These are phyloP conservation scores for Cadophora malorum DNA, from an alignment of 2,329 filamentous ascomycete species.

Conservation along the genomic window DNA sequence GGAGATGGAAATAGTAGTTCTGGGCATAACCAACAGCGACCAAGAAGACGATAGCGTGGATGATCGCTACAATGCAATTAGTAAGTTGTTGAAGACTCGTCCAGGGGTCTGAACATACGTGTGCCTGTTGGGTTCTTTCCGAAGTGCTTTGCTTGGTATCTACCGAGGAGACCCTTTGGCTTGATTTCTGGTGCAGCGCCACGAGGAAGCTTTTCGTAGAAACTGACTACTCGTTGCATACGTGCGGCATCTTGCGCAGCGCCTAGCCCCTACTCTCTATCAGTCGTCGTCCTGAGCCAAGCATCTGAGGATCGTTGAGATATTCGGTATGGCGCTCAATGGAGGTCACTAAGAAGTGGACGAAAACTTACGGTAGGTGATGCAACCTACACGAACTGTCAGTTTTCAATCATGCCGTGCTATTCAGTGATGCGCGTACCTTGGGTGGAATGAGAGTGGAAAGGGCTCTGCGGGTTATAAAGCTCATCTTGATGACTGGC, in stretches of 20 bases:
- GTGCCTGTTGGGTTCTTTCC: conserved; percentile 88
- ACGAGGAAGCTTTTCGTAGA: conserved; percentile 98
- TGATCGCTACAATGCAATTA: conserved; percentile 68
- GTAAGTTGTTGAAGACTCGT: conserved; percentile 29
- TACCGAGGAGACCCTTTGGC: conserved; percentile 80
- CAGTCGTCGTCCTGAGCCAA: conserved; percentile 32
- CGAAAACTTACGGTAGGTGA: conserved; percentile 46
- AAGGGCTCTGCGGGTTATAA: conserved; percentile 86
- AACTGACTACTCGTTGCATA: conserved; percentile 97
- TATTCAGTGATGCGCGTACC: conserved; percentile 61
- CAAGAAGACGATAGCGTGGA: conserved; percentile 82
- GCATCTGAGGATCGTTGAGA: conserved; percentile 1
- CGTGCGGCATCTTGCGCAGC: conserved; percentile 93
- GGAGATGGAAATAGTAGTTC: conserved; percentile 99
- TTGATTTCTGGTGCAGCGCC: conserved; percentile 85
- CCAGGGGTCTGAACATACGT: conserved; percentile 69
- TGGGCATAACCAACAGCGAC: conserved; percentile 89
- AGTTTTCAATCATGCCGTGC: conserved; percentile 27
- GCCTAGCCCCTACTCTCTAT: conserved; percentile 80
- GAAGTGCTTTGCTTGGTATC: conserved; percentile 93
- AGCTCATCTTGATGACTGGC: conserved; percentile 78
- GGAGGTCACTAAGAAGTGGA: neutral
- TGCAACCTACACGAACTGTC: conserved; percentile 41
- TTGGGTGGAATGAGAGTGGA: conserved; percentile 99
- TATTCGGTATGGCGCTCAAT: conserved; percentile 11